Evolutionary conservation across 192 early-diverging fungal species (phyloP).

Genomic region (Dispira parvispora): DNA sequence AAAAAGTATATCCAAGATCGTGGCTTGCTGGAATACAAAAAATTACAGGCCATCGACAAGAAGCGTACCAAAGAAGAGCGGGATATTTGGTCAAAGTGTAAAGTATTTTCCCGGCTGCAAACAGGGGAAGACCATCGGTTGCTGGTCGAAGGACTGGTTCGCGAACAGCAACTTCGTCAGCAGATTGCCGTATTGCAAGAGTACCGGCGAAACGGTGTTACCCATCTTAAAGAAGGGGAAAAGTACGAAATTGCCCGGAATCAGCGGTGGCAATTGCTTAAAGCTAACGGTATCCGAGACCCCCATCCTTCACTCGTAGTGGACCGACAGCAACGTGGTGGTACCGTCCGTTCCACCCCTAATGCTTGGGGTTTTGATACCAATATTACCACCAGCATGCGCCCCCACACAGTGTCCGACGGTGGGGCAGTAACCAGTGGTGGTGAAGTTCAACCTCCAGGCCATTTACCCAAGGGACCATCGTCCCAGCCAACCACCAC

Average conservation of each 20-base stretch:
- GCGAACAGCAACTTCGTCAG: slow-evolving; percentile 59
- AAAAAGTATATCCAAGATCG: slow-evolving; percentile 87
- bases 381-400: slow-evolving; percentile 7
- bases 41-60: slow-evolving; percentile 60
- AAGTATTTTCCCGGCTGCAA: slow-evolving; percentile 78
- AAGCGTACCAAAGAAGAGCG: slow-evolving; percentile 76
- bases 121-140: slow-evolving; percentile 65
- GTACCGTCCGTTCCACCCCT: neutral
- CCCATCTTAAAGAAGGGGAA: slow-evolving; percentile 47
- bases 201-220: slow-evolving; percentile 79
- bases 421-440: too few relatives aligned
- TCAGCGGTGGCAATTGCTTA: slow-evolving; percentile 35
- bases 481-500: slow-evolving; percentile 11
- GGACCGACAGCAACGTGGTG: neutral
- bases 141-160: slow-evolving; percentile 46
- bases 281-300: slow-evolving; percentile 8
- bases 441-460: neutral
- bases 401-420: neutral
- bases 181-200: slow-evolving; percentile 77
- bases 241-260: slow-evolving; percentile 39
- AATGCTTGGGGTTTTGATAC: slow-evolving; percentile 12
- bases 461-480: neutral
- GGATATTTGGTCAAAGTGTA: slow-evolving; percentile 56
- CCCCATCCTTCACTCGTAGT: neutral
- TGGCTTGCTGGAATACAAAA: slow-evolving; percentile 70